Percentiles rank a stretch among this genome's conserved stretches.
These are phyloP conservation scores for Ustilago lituana DNA, from an alignment of 1,284 basidiomycete species.

Conservation along the genomic window DNA sequence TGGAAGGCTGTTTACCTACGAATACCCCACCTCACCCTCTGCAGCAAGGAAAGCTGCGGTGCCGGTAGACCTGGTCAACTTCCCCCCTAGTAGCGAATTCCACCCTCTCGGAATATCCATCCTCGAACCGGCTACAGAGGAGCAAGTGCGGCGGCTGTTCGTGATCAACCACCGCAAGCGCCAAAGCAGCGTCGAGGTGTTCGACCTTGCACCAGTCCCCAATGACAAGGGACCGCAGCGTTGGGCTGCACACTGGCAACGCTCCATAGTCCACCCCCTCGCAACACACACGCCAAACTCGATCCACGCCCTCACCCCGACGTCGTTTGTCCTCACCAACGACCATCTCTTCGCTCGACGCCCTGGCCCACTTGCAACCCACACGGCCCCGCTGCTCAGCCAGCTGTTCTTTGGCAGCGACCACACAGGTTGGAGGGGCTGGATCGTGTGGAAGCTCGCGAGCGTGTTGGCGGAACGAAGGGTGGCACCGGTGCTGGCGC, in stretches of 20 bases:
- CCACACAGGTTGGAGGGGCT: background rate
- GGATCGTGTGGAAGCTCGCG: background rate
- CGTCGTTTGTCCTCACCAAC: conserved; percentile 76
- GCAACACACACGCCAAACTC: conserved; percentile 71
- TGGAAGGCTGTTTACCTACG: conserved; percentile 29
- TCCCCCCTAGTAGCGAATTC: conserved; percentile 15
- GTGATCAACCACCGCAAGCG: conserved; percentile 31
- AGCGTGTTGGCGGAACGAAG: background rate
- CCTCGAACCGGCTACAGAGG: background rate
- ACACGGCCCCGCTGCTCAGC: conserved; percentile 7
- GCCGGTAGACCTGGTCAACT: conserved; percentile 16
- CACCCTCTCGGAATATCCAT: conserved; percentile 41
- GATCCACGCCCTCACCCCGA: conserved; percentile 73
- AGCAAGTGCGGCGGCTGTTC: conserved; percentile 1
- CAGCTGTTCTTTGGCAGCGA: background rate
- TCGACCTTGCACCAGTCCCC: conserved; percentile 5
- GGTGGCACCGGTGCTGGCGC: conserved; percentile 58
- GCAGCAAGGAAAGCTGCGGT: background rate
- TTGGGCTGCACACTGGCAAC: conserved; percentile 24
- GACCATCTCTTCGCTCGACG: conserved; percentile 77
- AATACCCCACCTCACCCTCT: conserved; percentile 4
- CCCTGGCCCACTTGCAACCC: conserved; percentile 24
- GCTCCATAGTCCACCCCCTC: conserved; percentile 23
- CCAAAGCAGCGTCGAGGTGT: conserved; percentile 25
- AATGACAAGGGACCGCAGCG: too few relatives aligned